phyloP scores from a whole-genome alignment of 2,329 filamentous ascomycete species.

The Fusarium ramigenum region DNA sequence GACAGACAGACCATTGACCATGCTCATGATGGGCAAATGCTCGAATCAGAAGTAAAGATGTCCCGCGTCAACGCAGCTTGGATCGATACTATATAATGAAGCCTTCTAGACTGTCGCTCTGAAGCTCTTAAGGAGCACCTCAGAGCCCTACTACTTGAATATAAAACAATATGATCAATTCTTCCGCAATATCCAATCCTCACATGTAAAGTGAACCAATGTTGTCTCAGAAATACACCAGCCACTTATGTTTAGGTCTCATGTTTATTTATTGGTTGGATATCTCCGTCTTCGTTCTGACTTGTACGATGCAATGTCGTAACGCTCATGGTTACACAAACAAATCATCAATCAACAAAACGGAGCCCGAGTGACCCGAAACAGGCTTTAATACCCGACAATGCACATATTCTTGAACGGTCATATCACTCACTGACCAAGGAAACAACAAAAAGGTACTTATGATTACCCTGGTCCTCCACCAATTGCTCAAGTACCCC shows the following conservation, averaged over 20 bases:
- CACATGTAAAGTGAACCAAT: neutral
- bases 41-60: neutral
- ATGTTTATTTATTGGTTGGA: neutral
- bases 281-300: neutral
- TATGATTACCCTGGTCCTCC: neutral
- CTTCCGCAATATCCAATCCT: neutral
- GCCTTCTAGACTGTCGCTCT: neutral
- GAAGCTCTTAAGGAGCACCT: neutral
- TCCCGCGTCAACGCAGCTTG: neutral
- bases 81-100: neutral
- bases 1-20: neutral
- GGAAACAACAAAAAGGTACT: neutral
- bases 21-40: neutral
- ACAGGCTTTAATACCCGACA: neutral
- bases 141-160: neutral
- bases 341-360: neutral
- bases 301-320: neutral
- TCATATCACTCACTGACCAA: neutral
- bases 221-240: neutral
- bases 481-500: conserved; percentile 16
- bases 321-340: conserved; percentile 9
- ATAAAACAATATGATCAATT: neutral
- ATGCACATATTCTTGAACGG: neutral
- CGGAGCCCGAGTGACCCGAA: conserved; percentile 13
- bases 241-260: neutral